Percentiles rank a stretch among this genome's conserved stretches.
Conservation (phyloP, 176 grass and related monocot genomes). For the Hordeum vulgare region MorexV3_pseudomolecules_assembly NC_058518.1:98037193-98037692, state of each 20-base stretch:
- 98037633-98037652: background rate
- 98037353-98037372: background rate
- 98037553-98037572: too few relatives aligned
- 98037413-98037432: background rate
- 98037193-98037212: background rate
- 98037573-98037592: background rate
- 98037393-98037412: background rate
- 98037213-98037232: background rate
- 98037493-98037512: background rate
- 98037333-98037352: background rate
- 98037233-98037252: background rate
- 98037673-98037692: background rate
- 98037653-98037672: too few relatives aligned
- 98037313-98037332: background rate
- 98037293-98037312: background rate
- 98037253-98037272: background rate
- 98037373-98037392: background rate
- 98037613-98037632: background rate
- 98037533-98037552: background rate
- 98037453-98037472: background rate
- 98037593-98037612: background rate
- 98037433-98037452: background rate
- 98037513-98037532: background rate
- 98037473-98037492: background rate
- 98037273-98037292: background rate